phyloP scores from a whole-genome alignment of 345 rosid species.

The Abelmoschus esculentus region DNA sequence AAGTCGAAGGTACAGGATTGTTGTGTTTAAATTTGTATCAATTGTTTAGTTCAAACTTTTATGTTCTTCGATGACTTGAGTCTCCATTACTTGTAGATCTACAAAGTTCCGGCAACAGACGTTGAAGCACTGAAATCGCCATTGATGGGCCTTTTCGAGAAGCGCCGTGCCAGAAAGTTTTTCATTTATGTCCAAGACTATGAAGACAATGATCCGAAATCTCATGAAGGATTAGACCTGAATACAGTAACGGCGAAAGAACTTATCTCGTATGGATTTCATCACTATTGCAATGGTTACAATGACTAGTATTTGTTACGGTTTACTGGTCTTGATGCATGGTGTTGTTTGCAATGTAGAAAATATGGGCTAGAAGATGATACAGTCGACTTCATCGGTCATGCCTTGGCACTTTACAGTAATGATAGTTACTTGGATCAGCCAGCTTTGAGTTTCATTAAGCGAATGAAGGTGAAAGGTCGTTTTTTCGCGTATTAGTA shows the following conservation, averaged over 20 bases:
- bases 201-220: conserved; percentile 84
- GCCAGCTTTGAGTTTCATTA: not conserved
- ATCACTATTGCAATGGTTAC: not conserved
- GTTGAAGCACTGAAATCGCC: conserved; percentile 88
- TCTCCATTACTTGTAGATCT: conserved; percentile 33
- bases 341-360: conserved; percentile 19
- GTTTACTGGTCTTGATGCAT: not conserved
- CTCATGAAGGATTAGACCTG: conserved; percentile 66
- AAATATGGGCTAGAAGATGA: conserved; percentile 90
- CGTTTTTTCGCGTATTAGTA: not conserved
- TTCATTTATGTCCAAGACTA: conserved; percentile 92
- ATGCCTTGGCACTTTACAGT: conserved; percentile 78
- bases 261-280: conserved; percentile 51
- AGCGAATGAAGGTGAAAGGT: not conserved
- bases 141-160: conserved; percentile 85
- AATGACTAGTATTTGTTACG: too few relatives aligned
- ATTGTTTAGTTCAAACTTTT: not conserved
- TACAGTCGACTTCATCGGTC: conserved; percentile 83
- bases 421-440: conserved; percentile 72
- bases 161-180: conserved; percentile 83
- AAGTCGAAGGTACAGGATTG: conserved; percentile 59
- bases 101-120: conserved; percentile 84
- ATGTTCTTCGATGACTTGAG: not conserved
- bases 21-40: not conserved
- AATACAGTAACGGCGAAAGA: conserved; percentile 74